Evolutionary conservation across 495 filamentous ascomycete genomes (phyloP).

Genomic region (Daldinia loculata): DNA sequence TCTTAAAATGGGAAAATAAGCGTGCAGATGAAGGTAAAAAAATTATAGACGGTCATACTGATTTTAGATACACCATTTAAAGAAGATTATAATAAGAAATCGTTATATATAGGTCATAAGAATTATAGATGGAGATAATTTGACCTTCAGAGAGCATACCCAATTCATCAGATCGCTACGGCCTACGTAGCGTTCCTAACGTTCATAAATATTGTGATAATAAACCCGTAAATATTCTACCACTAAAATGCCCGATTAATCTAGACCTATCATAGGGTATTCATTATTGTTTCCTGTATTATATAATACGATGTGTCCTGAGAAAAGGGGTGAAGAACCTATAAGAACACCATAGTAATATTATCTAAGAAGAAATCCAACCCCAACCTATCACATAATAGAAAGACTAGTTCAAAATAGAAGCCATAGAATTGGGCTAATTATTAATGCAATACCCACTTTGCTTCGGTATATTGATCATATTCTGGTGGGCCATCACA

Average conservation of each 20-base stretch:
- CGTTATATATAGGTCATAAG: neutral
- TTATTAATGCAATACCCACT: constrained; percentile 5
- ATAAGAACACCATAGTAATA: too few relatives aligned
- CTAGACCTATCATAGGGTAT: neutral
- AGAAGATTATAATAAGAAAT: neutral
- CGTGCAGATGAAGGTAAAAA: constrained; percentile 44
- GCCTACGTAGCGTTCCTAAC: neutral
- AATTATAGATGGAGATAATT: neutral
- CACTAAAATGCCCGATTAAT: too few relatives aligned
- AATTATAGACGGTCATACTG: constrained; percentile 41
- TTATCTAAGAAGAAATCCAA: neutral
- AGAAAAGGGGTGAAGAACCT: too few relatives aligned
- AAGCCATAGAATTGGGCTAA: neutral
- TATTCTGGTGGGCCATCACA: neutral
- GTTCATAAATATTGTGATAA: too few relatives aligned
- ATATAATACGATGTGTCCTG: too few relatives aligned
- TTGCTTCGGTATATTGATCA: neutral
- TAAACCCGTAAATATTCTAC: too few relatives aligned
- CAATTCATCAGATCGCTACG: neutral
- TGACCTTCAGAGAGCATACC: neutral
- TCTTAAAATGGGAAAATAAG: constrained; percentile 46
- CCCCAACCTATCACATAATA: neutral
- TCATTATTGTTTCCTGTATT: neutral
- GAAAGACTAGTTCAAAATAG: neutral
- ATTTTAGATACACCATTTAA: constrained; percentile 50